Evolutionary conservation across 1,139 yeast genomes (phyloP).

Genomic region (Magnusiomyces tetraspermus): DNA sequence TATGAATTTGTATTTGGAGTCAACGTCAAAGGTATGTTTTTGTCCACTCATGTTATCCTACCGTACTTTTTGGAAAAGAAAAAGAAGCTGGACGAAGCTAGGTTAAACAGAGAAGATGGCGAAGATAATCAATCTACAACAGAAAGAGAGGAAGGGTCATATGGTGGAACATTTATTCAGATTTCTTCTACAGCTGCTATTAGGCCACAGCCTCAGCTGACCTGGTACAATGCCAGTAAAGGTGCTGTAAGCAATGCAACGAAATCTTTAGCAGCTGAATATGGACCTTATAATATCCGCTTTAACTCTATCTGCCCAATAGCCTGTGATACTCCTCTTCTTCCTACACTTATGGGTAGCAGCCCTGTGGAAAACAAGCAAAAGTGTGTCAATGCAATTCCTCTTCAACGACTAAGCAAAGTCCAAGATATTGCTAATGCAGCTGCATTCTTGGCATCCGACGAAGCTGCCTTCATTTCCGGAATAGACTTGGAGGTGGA

Average conservation of each 20-base stretch:
- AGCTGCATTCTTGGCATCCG: conserved; percentile 13
- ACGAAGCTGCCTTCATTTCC: conserved; percentile 12
- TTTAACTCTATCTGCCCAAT: conserved; percentile 21
- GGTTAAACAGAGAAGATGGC: not conserved
- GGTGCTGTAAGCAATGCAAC: conserved; percentile 22
- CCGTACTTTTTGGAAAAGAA: conserved; percentile 20
- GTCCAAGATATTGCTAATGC: conserved; percentile 15
- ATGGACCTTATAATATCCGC: conserved; percentile 18
- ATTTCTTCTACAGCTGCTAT: conserved; percentile 22
- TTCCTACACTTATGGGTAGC: conserved; percentile 19
- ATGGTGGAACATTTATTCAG: conserved; percentile 22
- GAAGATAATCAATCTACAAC: not conserved
- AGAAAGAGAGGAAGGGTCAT: not conserved
- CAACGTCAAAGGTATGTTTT: conserved; percentile 24
- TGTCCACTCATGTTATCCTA: conserved; percentile 18
- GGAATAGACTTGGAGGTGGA: conserved; percentile 15
- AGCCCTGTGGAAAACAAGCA: conserved; percentile 18
- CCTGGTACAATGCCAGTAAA: conserved; percentile 24
- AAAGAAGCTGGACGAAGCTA: not conserved
- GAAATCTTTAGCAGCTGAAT: conserved; percentile 20
- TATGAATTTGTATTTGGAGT: conserved; percentile 24
- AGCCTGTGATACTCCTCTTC: conserved; percentile 20
- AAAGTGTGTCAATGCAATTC: conserved; percentile 13
- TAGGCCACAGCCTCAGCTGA: conserved; percentile 19
- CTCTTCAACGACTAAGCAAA: conserved; percentile 11